phyloP scores from a whole-genome alignment of 2,329 filamentous ascomycete genomes.

The Chrysoporthe cubensis region DNA sequence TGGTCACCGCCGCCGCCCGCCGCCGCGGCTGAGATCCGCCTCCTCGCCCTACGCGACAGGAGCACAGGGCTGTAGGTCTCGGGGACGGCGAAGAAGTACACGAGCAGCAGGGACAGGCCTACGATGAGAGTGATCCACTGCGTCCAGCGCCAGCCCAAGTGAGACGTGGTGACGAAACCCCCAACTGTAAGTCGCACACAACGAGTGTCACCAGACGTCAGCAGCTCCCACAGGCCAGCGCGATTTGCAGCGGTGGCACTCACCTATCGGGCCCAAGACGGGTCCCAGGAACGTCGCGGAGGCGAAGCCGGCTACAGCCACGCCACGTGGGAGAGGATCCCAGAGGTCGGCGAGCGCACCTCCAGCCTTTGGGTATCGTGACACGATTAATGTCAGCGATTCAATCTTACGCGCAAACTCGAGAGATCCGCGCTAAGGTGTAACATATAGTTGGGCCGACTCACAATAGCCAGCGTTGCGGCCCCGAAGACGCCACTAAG shows the following conservation, averaged over 20 bases:
- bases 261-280: slow-evolving; percentile 1
- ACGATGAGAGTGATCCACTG: slow-evolving; percentile 5
- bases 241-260: background rate
- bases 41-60: background rate
- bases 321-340: slow-evolving; percentile 12
- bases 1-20: background rate
- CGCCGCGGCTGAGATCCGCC: background rate
- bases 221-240: background rate
- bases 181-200: background rate
- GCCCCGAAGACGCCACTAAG: slow-evolving; percentile 10
- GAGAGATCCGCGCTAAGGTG: too few relatives aligned
- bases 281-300: slow-evolving; percentile 6
- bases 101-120: background rate
- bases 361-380: background rate
- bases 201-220: background rate
- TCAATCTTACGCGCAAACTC: background rate
- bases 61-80: slow-evolving; percentile 13
- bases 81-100: background rate
- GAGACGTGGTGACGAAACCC: slow-evolving; percentile 2
- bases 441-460: background rate
- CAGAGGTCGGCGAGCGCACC: slow-evolving; percentile 14
- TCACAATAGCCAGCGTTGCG: slow-evolving; percentile 7
- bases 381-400: background rate
- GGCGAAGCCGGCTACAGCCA: slow-evolving; percentile 11
- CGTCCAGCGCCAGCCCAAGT: slow-evolving; percentile 14